Base-by-base conservation (phyloP, 192 early-diverging fungal species). In the Coemansia guatemalensis region DNA sequence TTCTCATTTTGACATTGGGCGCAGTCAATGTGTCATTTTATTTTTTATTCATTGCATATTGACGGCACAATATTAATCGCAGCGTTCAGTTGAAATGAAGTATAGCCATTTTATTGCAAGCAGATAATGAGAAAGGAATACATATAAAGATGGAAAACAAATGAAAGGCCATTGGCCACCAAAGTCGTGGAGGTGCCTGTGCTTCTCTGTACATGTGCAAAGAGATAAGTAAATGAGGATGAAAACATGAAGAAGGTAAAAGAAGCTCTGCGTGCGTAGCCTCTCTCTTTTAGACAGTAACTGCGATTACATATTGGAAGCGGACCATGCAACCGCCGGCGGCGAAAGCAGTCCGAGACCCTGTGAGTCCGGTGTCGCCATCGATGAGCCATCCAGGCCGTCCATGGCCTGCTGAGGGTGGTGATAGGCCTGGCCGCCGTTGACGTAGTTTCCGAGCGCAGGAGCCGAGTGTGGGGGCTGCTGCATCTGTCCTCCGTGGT, bases 351-450 rank as follows among this genome's bases (percentile, higher is more conserved):
- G 47, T 29, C 77, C 77, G 33, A 80, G 65, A 18, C 68, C 74
- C 48, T 76, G 74, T 9, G 77, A 70, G 26, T 80, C 77, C 9
- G 75, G 48, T 8, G 61, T 60, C 5, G 67, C 53, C 29, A 70
- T 68, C 4, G 64, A 50, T 11, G 77, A 64, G 4, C 67, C 68
- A 25, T 79, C 77, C 21, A 79, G 44, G 9, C 64, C 64, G 0
- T 79, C 76, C 56, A 73, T 72, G n/a, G 71, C 77, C 30, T 66
- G 64, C 61, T 79, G 77, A 35, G 63, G 48, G n/a, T 79, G 77
- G 53, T 79, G 77, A 50, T 79, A 78, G 3, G 69, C 26, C 58
- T 78, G 75, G 55, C 53, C 39, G n/a, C 75, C 63, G 20, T 58
- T 62, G 9, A 72, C 66, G 35, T 78, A 78, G 26, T 67, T 49